Conservation (phyloP, 352 stramenopile species). For the Pythium plurisporium region DNA sequence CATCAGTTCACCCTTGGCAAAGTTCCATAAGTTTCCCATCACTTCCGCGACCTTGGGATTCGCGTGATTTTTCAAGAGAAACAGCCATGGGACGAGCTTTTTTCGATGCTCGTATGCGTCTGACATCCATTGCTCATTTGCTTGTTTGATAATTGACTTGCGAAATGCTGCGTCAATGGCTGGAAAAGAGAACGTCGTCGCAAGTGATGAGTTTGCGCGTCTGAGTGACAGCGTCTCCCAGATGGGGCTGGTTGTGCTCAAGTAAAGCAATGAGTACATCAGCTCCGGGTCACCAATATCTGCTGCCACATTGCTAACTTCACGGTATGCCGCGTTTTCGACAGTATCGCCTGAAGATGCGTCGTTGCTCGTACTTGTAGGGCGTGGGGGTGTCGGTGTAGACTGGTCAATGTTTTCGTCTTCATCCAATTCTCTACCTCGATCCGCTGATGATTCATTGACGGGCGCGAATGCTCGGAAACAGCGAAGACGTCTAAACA, state of each 20-base stretch:
- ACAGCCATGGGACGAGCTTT: constrained; percentile 70
- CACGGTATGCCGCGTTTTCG: constrained; percentile 76
- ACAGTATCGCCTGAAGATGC: constrained; percentile 23
- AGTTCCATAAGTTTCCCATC: constrained; percentile 68
- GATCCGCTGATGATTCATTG: constrained; percentile 13
- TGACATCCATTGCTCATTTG: constrained; percentile 51
- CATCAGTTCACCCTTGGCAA: constrained; percentile 39
- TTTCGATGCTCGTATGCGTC: constrained; percentile 44
- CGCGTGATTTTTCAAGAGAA: constrained; percentile 70
- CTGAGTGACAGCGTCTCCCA: constrained; percentile 26
- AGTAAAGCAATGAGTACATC: constrained; percentile 78
- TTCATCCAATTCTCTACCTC: constrained; percentile 15
- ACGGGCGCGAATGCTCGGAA: constrained; percentile 61
- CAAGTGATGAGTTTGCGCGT: not conserved
- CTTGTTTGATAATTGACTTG: constrained; percentile 43
- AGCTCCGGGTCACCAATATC: constrained; percentile 75
- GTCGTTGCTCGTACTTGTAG: not conserved
- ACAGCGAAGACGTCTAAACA: constrained; percentile 73
- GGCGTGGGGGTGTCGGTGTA: not conserved
- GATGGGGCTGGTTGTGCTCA: constrained; percentile 72
- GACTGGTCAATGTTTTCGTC: constrained; percentile 17
- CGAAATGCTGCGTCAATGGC: constrained; percentile 42
- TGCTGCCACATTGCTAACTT: constrained; percentile 79
- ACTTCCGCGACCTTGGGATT: constrained; percentile 59
- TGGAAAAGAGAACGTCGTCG: constrained; percentile 40